Evolutionary conservation across 148 eudicot species (phyloP), one percentile per base, ranked within the genome.

Genomic region (Pharnaceum exiguum): DNA sequence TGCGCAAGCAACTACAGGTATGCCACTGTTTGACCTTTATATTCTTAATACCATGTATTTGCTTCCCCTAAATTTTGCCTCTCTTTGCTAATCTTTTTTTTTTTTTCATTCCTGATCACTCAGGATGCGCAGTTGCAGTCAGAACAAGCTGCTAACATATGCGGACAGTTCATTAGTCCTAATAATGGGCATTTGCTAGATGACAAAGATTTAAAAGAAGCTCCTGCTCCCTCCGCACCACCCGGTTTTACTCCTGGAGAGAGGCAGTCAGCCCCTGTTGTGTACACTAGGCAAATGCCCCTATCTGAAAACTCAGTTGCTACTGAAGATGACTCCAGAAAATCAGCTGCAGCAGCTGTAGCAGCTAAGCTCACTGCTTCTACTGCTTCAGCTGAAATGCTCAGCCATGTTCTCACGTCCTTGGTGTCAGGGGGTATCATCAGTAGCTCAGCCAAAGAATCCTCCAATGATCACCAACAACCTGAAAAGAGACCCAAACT

Each of bases 341-440:
- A 83, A 70, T 77, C 95, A 9, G 76, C 84, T 5, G 96, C 90
- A 22, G 96, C 96, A 33, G 98, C 86, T 10, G 77, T 88, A 50
- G 96, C 96, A 4, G 98, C 96, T 28, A 79, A 85, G 76, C 96
- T 85, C 42, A 76, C 96, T 10, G 94, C 90, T 17, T 81, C 96
- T 12, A 72, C 90, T 60, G 82, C 96, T 51, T 85, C 98, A 7
- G 89, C 96, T 13, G 79, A 93, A 75, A 86, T 88, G 96, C 85
- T 85, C 16, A 72, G 84, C 24, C 85, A 73, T 32, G 96, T 86
- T 54, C 89, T 85, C 59, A 79, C 95, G 26, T 85, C 98, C 12
- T 74, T 88, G 13, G 90, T 95, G 10, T 86, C 96, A 0, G 96
- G 85, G 46, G 89, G 89, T 22, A 70, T 88, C 37, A 74, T 80